Base-by-base conservation (phyloP, 2,329 filamentous ascomycete genomes). In the Raffaelea deltoideospora region DNA sequence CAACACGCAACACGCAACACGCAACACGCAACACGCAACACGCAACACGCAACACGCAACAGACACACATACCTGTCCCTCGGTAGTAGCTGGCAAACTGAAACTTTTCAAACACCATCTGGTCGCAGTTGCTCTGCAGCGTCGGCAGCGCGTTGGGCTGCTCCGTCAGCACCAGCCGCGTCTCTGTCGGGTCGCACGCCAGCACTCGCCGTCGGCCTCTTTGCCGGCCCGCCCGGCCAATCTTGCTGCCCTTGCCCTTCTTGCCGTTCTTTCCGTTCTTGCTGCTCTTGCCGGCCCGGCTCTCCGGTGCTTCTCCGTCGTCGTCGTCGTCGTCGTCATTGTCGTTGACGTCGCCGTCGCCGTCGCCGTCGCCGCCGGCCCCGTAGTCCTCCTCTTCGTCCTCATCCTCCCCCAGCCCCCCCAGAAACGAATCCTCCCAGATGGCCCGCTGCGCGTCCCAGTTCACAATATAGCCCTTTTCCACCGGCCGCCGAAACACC, bases 71-170 rank as follows among this genome's bases (percentile, higher is more conserved):
- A 72, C 82, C 82, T 44, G 82, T 63, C 39, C 73, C 77, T 42
- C 90, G 74, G 45, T 79, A 80, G 58, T 93, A 93, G 46, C 81
- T 79, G 10, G 79, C 72, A 57, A 98, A 98, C 3, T 84, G 84
- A 61, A 90, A 98, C 53, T 96, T 87, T 53, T 98, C 90, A 63
- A 98, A 96, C 2, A 96, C 74, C 52, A 98, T 85, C 61, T 98
- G 88, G 51, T 98, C 90, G 48, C 84, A 86, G 53, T 95, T 90
- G 28, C 78, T 73, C 57, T 95, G 86, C 44, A 98, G 60, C 11
- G 76, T 75, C 1, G 79, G 76, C 38, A 93, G 67, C 4, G 79
- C 76, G 57, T 92, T 94, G 4, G 86, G 79, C 32, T 85, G 80
- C 56, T 98, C 90, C 1, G 82, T 76, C 35, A 96, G 67, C 4